These are phyloP conservation scores for Aspergillus amoenus DNA, from an alignment of 2,329 filamentous ascomycete genomes.

Conservation along the genomic window DNA sequence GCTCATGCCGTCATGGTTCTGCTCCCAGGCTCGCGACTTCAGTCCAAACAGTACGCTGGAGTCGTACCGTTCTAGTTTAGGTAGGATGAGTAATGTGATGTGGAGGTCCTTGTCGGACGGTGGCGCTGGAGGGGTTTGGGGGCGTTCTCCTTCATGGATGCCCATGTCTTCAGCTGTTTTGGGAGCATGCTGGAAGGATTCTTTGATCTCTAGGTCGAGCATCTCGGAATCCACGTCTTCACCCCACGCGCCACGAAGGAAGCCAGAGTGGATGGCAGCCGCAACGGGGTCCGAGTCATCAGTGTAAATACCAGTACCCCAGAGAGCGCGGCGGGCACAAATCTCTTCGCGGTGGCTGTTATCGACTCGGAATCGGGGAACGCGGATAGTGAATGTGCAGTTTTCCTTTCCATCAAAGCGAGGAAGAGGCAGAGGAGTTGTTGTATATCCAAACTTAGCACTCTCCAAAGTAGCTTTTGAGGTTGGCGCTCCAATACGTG, in stretches of 20 bases:
- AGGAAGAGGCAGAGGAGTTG: slow-evolving; percentile 70
- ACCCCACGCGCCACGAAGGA: slow-evolving; percentile 85
- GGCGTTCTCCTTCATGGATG: slow-evolving; percentile 25
- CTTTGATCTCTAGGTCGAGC: slow-evolving; percentile 57
- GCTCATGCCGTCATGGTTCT: slow-evolving; percentile 80
- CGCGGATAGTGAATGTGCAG: slow-evolving; percentile 83
- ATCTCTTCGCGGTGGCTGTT: slow-evolving; percentile 75
- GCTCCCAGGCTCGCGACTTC: slow-evolving; percentile 75
- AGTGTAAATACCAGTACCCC: slow-evolving; percentile 93
- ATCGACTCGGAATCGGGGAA: slow-evolving; percentile 75
- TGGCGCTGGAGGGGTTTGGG: slow-evolving; percentile 47
- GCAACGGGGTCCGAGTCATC: slow-evolving; percentile 94
- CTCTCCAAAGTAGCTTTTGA: slow-evolving; percentile 43
- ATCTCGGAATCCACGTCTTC: slow-evolving; percentile 71
- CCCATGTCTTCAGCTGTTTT: slow-evolving; percentile 39
- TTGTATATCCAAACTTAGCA: slow-evolving; percentile 58
- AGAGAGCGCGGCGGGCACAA: slow-evolving; percentile 74
- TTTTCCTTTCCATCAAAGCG: slow-evolving; percentile 78
- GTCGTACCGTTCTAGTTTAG: slow-evolving; percentile 72
- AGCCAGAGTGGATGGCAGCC: slow-evolving; percentile 89
- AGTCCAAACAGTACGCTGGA: slow-evolving; percentile 77
- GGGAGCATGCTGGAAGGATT: slow-evolving; percentile 46
- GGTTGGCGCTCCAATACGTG: slow-evolving; percentile 56
- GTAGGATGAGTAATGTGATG: slow-evolving; percentile 81
- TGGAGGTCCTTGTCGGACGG: slow-evolving; percentile 74